Evolutionary conservation across 2,329 filamentous ascomycete genomes (phyloP).

Genomic region (Pseudopithomyces maydicus): DNA sequence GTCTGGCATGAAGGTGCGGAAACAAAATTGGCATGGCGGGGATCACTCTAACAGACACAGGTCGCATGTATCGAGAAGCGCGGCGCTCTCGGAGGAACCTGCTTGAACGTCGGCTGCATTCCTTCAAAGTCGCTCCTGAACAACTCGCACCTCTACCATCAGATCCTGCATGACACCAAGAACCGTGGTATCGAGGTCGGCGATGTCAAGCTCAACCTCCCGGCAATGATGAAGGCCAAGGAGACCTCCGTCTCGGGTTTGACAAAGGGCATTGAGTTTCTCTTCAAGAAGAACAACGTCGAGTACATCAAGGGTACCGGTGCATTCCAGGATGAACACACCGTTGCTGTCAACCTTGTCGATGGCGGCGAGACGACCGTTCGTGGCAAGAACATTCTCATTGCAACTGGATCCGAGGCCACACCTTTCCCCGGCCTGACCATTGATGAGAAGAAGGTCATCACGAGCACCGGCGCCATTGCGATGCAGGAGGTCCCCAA

Average conservation of each 20-base stretch:
- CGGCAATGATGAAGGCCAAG: constrained; percentile 98
- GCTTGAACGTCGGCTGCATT: constrained; percentile 98
- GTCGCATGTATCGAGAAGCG: constrained; percentile 99
- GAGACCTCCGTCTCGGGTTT: constrained; percentile 85
- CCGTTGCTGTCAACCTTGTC: constrained; percentile 85
- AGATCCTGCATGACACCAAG: constrained; percentile 96
- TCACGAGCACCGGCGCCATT: constrained; percentile 95
- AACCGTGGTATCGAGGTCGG: constrained; percentile 95
- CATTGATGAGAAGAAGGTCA: constrained; percentile 96
- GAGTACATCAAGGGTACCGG: constrained; percentile 96
- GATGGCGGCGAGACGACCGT: constrained; percentile 91
- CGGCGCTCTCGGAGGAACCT: constrained; percentile 91
- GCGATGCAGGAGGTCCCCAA: constrained; percentile 88
- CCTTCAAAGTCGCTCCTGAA: constrained; percentile 99
- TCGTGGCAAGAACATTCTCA: constrained; percentile 94
- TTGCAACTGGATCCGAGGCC: constrained; percentile 92
- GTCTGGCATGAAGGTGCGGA: constrained; percentile 85
- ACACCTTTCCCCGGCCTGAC: constrained; percentile 95
- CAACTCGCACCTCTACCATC: constrained; percentile 98
- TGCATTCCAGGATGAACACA: constrained; percentile 85
- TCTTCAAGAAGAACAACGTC: constrained; percentile 99
- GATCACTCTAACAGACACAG: constrained; percentile 52
- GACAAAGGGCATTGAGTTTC: constrained; percentile 96
- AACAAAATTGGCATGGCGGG: not conserved
- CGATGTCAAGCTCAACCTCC: constrained; percentile 94